Percentiles rank a stretch among this genome's conserved stretches.
Conservation (phyloP, 176 grass and related monocot genomes). For the Chrysopogon serrulatus region DNA sequence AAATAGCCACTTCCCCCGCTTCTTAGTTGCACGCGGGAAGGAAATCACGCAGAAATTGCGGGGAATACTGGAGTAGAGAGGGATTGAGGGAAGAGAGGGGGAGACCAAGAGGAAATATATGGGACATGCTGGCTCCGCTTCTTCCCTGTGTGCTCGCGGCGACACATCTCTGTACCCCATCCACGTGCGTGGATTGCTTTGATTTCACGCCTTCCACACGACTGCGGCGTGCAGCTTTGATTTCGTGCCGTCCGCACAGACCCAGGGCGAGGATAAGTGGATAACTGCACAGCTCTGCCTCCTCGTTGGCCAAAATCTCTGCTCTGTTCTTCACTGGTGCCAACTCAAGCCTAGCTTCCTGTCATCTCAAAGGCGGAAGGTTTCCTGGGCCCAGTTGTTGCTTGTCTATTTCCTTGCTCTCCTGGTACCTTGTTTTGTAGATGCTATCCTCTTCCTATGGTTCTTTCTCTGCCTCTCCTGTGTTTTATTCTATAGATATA, state of each 20-base stretch:
- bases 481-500: neutral
- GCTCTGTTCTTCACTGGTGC: neutral
- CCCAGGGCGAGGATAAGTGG: too few relatives aligned
- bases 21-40: too few relatives aligned
- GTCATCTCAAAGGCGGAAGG: neutral
- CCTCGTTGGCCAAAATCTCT: neutral
- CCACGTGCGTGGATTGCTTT: neutral
- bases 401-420: neutral
- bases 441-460: neutral
- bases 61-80: neutral
- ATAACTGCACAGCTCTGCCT: neutral
- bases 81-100: neutral
- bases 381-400: neutral
- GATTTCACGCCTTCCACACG: too few relatives aligned
- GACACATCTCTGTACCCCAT: neutral
- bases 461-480: neutral
- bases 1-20: too few relatives aligned
- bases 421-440: neutral
- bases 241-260: neutral
- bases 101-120: neutral
- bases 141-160: neutral
- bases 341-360: neutral
- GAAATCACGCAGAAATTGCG: too few relatives aligned
- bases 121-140: neutral
- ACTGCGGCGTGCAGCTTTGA: neutral